Evolutionary conservation across 257 asterid species (phyloP).

Genomic region (Solanum gandarillasii): DNA sequence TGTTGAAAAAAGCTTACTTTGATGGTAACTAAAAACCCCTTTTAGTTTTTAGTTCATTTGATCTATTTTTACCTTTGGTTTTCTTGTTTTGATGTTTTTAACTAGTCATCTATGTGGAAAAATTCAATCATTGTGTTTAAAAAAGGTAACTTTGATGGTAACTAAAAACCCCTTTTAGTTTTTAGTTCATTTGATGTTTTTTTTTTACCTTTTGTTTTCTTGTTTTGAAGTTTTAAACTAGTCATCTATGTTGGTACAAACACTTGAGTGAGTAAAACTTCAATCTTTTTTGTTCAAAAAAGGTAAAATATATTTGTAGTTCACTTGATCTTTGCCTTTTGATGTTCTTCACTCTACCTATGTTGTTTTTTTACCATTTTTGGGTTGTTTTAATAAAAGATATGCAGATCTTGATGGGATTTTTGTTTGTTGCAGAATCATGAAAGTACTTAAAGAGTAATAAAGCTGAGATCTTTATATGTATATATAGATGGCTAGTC

Average conservation of each 20-base stretch:
- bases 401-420: not conserved
- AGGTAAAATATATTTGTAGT: conserved; percentile 3
- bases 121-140: conserved; percentile 12
- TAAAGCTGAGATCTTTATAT: not conserved
- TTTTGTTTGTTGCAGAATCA: conserved; percentile 1
- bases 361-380: not conserved
- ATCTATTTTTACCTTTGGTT: not conserved
- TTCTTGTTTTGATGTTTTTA: conserved; percentile 4
- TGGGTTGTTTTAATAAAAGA: not conserved
- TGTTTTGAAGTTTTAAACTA: conserved; percentile 1
- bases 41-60: not conserved
- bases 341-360: conserved; percentile 6
- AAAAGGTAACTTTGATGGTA: conserved; percentile 4
- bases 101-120: conserved; percentile 9
- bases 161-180: not conserved
- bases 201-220: not conserved
- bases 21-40: not conserved
- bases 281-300: conserved; percentile 15
- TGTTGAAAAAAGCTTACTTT: conserved; percentile 5
- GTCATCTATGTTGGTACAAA: conserved; percentile 6
- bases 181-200: not conserved
- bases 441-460: not conserved
- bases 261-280: conserved; percentile 13
- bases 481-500: conserved; percentile 26
- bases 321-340: conserved; percentile 4